These are phyloP conservation scores for Macrolepiota dolichaula DNA, from an alignment of 768 basidiomycete species.

Conservation along the genomic window DNA sequence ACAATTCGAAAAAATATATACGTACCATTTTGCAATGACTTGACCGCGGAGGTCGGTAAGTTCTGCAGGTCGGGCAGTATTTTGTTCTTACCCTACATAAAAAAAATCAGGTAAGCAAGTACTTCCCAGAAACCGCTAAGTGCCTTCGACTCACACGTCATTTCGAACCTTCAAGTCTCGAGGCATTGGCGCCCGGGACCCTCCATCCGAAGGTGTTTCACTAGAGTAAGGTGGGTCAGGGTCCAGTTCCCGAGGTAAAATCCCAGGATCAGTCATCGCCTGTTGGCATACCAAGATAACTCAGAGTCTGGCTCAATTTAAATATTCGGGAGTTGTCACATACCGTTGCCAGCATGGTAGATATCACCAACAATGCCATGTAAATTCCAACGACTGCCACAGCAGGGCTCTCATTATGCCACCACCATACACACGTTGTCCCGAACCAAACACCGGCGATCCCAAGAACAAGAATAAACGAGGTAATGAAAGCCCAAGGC, in stretches of 20 bases:
- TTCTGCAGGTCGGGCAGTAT: constrained; percentile 91
- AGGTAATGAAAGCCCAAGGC: constrained; percentile 74
- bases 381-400: constrained; percentile 53
- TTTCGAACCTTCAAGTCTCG: constrained; percentile 77
- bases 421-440: constrained; percentile 88
- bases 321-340: constrained; percentile 21
- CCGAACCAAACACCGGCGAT: constrained; percentile 84
- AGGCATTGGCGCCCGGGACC: constrained; percentile 62
- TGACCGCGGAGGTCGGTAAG: constrained; percentile 89
- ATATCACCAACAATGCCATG: constrained; percentile 58
- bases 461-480: constrained; percentile 56
- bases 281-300: constrained; percentile 21
- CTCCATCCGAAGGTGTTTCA: constrained; percentile 60
- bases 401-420: constrained; percentile 72
- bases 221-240: constrained; percentile 76
- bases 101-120: not conserved
- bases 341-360: constrained; percentile 77
- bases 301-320: constrained; percentile 3
- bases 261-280: constrained; percentile 85
- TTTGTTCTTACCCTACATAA: constrained; percentile 77
- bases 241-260: constrained; percentile 86
- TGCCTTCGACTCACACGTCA: constrained; percentile 56
- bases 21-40: constrained; percentile 92
- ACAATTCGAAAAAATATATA: constrained; percentile 5
- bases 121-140: not conserved